These are phyloP conservation scores for Verticillium klebahnii DNA, from an alignment of 2,329 filamentous ascomycete genomes.

Conservation along the genomic window DNA sequence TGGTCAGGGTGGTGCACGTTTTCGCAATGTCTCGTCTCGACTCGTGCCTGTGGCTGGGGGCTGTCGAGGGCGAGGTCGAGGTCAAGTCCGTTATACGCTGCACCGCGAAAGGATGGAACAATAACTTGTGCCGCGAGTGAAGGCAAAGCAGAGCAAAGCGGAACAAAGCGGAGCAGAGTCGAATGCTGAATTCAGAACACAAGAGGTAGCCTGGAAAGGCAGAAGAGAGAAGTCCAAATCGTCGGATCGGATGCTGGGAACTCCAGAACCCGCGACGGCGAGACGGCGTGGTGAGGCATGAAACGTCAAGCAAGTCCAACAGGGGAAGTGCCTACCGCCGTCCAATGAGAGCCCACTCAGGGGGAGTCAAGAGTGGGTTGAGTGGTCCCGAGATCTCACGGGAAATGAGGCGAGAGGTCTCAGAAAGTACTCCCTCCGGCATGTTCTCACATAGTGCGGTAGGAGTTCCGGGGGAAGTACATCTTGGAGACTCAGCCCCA, in stretches of 20 bases:
- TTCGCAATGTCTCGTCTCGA: background rate
- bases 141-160: too few relatives aligned
- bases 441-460: background rate
- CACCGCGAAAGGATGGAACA: conserved; percentile 5
- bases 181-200: conserved; percentile 4
- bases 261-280: conserved; percentile 20
- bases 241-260: background rate
- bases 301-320: conserved; percentile 19
- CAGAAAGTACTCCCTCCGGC: background rate
- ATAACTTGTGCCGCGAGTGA: background rate
- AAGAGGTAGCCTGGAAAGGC: conserved; percentile 7
- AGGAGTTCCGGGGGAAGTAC: background rate
- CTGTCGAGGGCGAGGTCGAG: conserved; percentile 2
- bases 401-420: conserved; percentile 1
- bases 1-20: background rate
- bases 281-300: conserved; percentile 17
- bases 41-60: background rate
- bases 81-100: background rate
- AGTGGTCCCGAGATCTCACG: conserved; percentile 3
- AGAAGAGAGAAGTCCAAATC: background rate
- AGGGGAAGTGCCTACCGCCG: conserved; percentile 1
- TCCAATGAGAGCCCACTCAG: conserved; percentile 13
- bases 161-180: too few relatives aligned
- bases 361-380: background rate
- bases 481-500: background rate